phyloP scores from a whole-genome alignment of 164 flowering plant genomes.

The Malania oleifera region DNA sequence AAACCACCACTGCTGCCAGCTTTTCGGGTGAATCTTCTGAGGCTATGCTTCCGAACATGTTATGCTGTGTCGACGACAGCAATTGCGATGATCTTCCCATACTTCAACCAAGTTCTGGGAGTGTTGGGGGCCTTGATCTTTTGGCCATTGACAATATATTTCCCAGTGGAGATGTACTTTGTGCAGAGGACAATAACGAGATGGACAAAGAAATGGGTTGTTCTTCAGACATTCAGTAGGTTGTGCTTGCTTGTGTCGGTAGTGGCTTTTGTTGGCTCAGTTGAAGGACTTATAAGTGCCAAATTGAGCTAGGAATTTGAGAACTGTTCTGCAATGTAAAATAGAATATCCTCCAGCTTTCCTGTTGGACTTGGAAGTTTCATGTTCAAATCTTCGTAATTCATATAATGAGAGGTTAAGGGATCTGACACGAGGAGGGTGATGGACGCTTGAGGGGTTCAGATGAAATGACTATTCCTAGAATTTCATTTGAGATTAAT shows the following conservation, averaged over 20 bases:
- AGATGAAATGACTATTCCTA: too few relatives aligned
- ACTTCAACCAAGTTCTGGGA: slow-evolving; percentile 63
- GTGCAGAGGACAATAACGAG: slow-evolving; percentile 24
- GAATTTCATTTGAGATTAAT: too few relatives aligned
- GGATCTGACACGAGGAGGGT: too few relatives aligned
- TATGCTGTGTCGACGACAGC: slow-evolving; percentile 50
- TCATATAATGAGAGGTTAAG: too few relatives aligned
- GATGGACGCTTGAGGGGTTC: too few relatives aligned
- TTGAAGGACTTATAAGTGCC: slow-evolving; percentile 31
- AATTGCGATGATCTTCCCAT: slow-evolving; percentile 59
- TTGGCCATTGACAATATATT: slow-evolving; percentile 58
- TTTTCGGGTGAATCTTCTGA: slow-evolving; percentile 25
- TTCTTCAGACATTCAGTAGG: slow-evolving; percentile 23
- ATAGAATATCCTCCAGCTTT: too few relatives aligned
- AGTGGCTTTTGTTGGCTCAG: slow-evolving; percentile 29
- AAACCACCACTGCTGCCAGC: slow-evolving; percentile 36
- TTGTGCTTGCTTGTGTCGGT: slow-evolving; percentile 27
- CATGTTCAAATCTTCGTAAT: too few relatives aligned
- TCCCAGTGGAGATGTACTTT: slow-evolving; percentile 44
- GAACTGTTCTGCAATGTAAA: too few relatives aligned
- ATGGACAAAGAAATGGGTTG: slow-evolving; percentile 33
- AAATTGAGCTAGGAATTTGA: slow-evolving; percentile 26
- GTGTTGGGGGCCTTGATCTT: slow-evolving; percentile 56
- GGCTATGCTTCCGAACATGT: slow-evolving; percentile 38
- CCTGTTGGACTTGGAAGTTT: too few relatives aligned